Base-by-base conservation (phyloP, 768 basidiomycete genomes). In the Mycena belliarum region DNA sequence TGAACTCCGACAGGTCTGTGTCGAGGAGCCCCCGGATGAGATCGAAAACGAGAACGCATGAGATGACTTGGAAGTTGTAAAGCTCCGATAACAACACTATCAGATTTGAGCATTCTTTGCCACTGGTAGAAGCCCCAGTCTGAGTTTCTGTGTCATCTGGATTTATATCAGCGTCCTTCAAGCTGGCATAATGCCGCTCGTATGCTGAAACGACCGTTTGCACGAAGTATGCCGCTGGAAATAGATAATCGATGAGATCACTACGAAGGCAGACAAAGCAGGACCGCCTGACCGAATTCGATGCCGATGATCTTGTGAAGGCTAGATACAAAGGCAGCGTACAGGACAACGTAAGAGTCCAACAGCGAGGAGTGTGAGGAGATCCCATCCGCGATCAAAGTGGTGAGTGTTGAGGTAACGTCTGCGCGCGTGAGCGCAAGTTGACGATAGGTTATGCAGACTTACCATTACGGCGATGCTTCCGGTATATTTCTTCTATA, bases 61-160 rank as follows among this genome's bases (percentile, higher is more conserved):
- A 92, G 51, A 98, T 83, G 23, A 98, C 92, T 73, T 94, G 91
- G 68, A 98, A 95, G 69, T 98, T 98, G 77, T 98, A 98, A 20
- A 99, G 76, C 69, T 98, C 95, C 2, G 93, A 91, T 21, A 98
- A 73, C 23, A 98, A 81, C 1, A 92, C 84, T 40, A 96, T 80
- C 32, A 99, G 74, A 69, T 99, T 98, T 11, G 89, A 86, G 63
- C 87, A 87, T 68, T 96, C 93, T 73, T 98, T 99, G 28, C 93
- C 91, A 7, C 75, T 70, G 2, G 73, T 75, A 21, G 77, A 77
- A 10, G 67, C 59, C 18, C 67, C 67, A 18, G 66, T 64, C 2
- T 68, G 49, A 16, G 61, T 35, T 18, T 55, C 64, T n/a, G 61
- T 45, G 24, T 55, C 35, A 20, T 40, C 21, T 25, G 37, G 26